These are phyloP conservation scores for Fusarium tjaetaba DNA, from an alignment of 2,329 filamentous ascomycete species.

Conservation along the genomic window DNA sequence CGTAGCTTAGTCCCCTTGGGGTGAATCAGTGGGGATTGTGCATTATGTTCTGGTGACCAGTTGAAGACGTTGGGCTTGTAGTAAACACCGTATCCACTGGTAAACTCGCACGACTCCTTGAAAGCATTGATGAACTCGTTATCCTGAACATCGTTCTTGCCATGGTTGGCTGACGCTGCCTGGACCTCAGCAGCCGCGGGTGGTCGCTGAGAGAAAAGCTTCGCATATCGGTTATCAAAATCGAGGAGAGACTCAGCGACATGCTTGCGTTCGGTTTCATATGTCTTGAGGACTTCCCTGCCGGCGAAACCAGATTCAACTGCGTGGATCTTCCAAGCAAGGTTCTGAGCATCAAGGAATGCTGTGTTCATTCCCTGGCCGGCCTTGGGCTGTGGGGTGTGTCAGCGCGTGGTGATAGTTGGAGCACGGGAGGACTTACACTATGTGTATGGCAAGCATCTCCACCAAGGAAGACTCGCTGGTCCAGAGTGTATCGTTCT, in stretches of 20 bases:
- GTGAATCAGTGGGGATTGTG: slow-evolving; percentile 75
- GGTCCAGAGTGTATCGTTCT: slow-evolving; percentile 72
- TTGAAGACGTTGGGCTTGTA: slow-evolving; percentile 87
- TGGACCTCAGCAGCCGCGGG: slow-evolving; percentile 78
- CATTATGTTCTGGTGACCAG: slow-evolving; percentile 79
- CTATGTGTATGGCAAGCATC: slow-evolving; percentile 85
- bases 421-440: slow-evolving; percentile 59
- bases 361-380: slow-evolving; percentile 85
- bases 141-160: slow-evolving; percentile 56
- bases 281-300: slow-evolving; percentile 80
- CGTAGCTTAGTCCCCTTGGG: slow-evolving; percentile 72
- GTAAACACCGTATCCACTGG: slow-evolving; percentile 88
- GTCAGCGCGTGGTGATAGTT: slow-evolving; percentile 12
- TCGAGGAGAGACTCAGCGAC: slow-evolving; percentile 85
- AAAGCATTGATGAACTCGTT: slow-evolving; percentile 90
- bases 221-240: slow-evolving; percentile 91
- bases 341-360: slow-evolving; percentile 83
- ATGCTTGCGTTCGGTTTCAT: slow-evolving; percentile 85
- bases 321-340: slow-evolving; percentile 96
- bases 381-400: slow-evolving; percentile 72
- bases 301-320: slow-evolving; percentile 85
- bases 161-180: slow-evolving; percentile 62
- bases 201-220: slow-evolving; percentile 83
- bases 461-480: slow-evolving; percentile 78
- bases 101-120: slow-evolving; percentile 92